Conservation (phyloP, 1,284 basidiomycete genomes). For the Boletellus dicymbophilus region DNA sequence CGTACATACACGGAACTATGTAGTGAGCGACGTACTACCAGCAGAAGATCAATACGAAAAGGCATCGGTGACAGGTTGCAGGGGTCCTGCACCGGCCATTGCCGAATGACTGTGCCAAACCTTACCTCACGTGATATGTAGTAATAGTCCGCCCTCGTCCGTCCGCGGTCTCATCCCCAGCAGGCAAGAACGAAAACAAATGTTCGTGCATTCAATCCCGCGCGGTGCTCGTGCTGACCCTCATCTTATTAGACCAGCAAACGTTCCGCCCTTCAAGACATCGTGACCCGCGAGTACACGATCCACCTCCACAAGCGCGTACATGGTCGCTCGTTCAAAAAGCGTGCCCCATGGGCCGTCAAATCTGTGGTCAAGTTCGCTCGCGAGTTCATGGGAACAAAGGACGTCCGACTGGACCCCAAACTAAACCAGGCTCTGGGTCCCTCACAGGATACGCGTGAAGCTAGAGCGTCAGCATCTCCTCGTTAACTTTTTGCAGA, state of each 20-base stretch:
- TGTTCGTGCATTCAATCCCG: constrained; percentile 22
- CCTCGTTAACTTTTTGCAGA: not conserved
- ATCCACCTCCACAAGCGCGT: constrained; percentile 95
- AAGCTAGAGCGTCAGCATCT: constrained; percentile 85
- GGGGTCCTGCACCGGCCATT: too few relatives aligned
- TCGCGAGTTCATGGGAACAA: constrained; percentile 91
- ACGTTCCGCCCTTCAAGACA: constrained; percentile 94
- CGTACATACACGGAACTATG: too few relatives aligned
- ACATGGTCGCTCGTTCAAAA: constrained; percentile 91
- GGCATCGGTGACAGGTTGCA: too few relatives aligned
- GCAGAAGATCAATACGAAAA: too few relatives aligned
- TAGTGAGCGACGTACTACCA: too few relatives aligned
- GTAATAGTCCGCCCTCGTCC: constrained; percentile 11
- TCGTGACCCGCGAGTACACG: constrained; percentile 96
- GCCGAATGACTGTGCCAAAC: constrained; percentile 39
- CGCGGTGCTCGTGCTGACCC: constrained; percentile 11
- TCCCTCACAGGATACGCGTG: constrained; percentile 88
- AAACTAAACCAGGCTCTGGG: constrained; percentile 90
- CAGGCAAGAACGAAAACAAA: constrained; percentile 49
- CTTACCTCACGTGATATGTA: constrained; percentile 55
- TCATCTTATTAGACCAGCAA: constrained; percentile 64
- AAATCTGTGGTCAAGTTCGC: constrained; percentile 92
- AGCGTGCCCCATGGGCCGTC: constrained; percentile 91
- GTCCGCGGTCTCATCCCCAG: constrained; percentile 20
- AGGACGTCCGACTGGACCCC: constrained; percentile 91